Evolutionary conservation across 1,139 yeast species (phyloP), one percentile per base, ranked within the genome.

Genomic region (Candida freyschussii): DNA sequence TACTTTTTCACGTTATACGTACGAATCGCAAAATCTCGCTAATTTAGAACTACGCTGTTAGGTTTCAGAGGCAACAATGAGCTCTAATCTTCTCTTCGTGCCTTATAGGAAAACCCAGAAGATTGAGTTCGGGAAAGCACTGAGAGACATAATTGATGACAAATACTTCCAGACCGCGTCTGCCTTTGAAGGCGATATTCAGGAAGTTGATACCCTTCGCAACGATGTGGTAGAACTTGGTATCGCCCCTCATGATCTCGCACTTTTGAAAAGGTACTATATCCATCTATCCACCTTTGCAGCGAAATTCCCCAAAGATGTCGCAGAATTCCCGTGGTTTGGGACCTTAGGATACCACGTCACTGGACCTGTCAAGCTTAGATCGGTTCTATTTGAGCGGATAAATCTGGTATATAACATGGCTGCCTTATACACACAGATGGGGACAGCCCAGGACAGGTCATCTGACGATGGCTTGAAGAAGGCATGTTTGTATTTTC

Each of bases 131-230:
- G 68, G 67, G 2, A 48, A 53, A 0, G 65, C 61, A n/a, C 56
- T 85, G 13, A 53, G 65, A 4, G 58, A 62, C 11, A 59, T 75
- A 21, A 82, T 85, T 23, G 65, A 72, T 30, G 53, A 59, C 17
- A 81, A 79, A 36, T 82, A 73, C 47, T 78, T 73, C 53, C 94
- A 84, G 55, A 65, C 83, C 3, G 68, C 85, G 1, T 62, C 74
- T 3, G 62, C 64, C 7, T 82, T 80, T 48, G 65, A 66, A 15
- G 48, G 55, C 3, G 93, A 82, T 50, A 57, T 82, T 19, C 52
- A 53, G 3, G 56, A 57, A 21, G 55, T 80, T 9, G 62, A 62
- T 29, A 45, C 45, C 1, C 47, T 69, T 17, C 56, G 80, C 32
- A 54, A 56, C 14, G 48, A 48, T 30, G 54, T 58, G 6, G 43